Percentiles rank a stretch among this genome's conserved stretches.
Evolutionary conservation across 495 filamentous ascomycete genomes (phyloP).

Genomic region (Cladorrhinum samala): DNA sequence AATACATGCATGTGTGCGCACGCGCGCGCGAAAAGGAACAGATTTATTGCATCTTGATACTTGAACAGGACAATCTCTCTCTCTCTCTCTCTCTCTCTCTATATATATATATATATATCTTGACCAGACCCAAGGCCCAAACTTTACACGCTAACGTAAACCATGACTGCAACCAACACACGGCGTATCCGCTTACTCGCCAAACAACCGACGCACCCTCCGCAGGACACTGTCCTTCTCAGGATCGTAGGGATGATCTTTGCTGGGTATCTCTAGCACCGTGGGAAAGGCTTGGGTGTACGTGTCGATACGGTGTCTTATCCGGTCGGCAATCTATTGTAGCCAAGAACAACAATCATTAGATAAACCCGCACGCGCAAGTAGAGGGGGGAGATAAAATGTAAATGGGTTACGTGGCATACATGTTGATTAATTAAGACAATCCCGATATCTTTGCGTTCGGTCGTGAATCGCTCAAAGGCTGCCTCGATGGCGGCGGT

Average conservation of each 20-base stretch:
- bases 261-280: slow-evolving; percentile 92
- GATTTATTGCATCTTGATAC: slow-evolving; percentile 4
- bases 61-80: too few relatives aligned
- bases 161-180: too few relatives aligned
- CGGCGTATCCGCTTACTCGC: slow-evolving; percentile 56
- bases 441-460: slow-evolving; percentile 94
- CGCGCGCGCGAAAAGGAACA: neutral
- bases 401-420: too few relatives aligned
- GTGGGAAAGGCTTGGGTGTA: slow-evolving; percentile 71
- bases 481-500: slow-evolving; percentile 80
- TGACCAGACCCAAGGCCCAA: neutral
- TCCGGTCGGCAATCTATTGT: slow-evolving; percentile 85
- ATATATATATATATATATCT: too few relatives aligned
- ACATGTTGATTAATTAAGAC: slow-evolving; percentile 98
- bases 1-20: neutral
- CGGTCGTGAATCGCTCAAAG: slow-evolving; percentile 79
- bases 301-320: slow-evolving; percentile 71
- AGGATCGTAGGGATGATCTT: slow-evolving; percentile 98
- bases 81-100: too few relatives aligned
- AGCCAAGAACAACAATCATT: too few relatives aligned
- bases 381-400: neutral
- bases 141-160: neutral
- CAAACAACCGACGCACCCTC: slow-evolving; percentile 84
- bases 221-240: slow-evolving; percentile 98
- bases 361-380: too few relatives aligned